Conservation (phyloP, 257 asterid genomes). For the Craterostigma plantagineum region DNA sequence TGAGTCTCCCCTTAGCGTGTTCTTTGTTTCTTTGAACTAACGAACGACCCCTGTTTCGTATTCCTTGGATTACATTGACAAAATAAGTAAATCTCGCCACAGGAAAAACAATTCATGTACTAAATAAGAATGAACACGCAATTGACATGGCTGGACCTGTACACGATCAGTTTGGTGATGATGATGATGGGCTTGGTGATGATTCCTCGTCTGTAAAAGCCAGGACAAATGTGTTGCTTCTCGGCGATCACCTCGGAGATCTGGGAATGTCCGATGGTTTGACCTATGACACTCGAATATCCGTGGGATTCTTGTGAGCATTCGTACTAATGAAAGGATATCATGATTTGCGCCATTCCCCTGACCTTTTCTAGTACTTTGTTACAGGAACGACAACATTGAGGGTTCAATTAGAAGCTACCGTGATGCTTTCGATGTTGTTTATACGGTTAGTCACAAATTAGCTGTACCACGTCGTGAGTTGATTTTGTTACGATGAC, state of each 20-base stretch:
- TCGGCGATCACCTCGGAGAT: slow-evolving; percentile 91
- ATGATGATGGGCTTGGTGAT: slow-evolving; percentile 19
- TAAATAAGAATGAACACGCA: slow-evolving; percentile 92
- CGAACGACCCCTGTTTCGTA: no score
- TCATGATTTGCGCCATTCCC: not conserved
- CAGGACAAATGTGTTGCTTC: slow-evolving; percentile 84
- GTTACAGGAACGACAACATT: slow-evolving; percentile 50
- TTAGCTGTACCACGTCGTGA: no score
- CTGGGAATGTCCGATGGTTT: slow-evolving; percentile 94
- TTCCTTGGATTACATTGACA: no score
- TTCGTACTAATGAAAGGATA: not conserved
- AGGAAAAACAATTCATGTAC: slow-evolving; percentile 91
- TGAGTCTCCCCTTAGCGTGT: no score
- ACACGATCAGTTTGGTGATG: slow-evolving; percentile 34
- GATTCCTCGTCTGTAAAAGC: slow-evolving; percentile 35
- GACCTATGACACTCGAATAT: slow-evolving; percentile 57
- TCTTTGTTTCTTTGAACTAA: no score
- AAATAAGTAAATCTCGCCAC: slow-evolving; percentile 6
- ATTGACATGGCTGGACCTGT: slow-evolving; percentile 81
- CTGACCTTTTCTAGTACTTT: slow-evolving; percentile 8
- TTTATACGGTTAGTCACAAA: slow-evolving; percentile 42
- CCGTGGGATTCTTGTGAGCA: slow-evolving; percentile 88
- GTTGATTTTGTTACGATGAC: not conserved
- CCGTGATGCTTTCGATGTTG: slow-evolving; percentile 54
- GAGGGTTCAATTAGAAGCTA: slow-evolving; percentile 60